phyloP scores from a whole-genome alignment of 257 asterid genomes.

The Coffea canephora region DNA sequence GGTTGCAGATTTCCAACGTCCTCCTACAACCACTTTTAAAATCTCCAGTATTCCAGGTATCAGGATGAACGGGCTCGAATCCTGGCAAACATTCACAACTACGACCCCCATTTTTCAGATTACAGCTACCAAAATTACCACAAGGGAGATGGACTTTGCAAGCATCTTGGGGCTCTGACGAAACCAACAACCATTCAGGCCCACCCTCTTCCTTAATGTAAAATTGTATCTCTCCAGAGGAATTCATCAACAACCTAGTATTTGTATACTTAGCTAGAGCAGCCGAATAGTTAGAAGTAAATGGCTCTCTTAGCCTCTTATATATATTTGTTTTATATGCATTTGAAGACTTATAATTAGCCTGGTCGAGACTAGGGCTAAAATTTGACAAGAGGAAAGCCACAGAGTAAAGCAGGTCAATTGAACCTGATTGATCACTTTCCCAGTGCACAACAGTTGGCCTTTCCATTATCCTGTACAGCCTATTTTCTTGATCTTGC shows the following conservation, averaged over 20 bases:
- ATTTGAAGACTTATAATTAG: too few relatives aligned
- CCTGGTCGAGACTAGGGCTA: neutral
- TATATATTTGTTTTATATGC: too few relatives aligned
- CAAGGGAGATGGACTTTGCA: conserved; percentile 26
- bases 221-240: conserved; percentile 34
- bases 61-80: conserved; percentile 2
- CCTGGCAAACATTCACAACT: conserved; percentile 37
- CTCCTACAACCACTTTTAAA: conserved; percentile 22
- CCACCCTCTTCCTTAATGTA: neutral
- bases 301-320: too few relatives aligned
- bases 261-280: neutral
- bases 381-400: conserved; percentile 15
- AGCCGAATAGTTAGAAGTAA: neutral
- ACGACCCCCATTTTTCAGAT: neutral
- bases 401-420: neutral
- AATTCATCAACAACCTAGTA: conserved; percentile 30
- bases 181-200: neutral
- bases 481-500: conserved; percentile 1
- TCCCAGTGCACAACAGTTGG: conserved; percentile 15
- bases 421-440: conserved; percentile 12
- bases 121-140: conserved; percentile 35
- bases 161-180: conserved; percentile 21
- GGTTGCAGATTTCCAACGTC: conserved; percentile 10
- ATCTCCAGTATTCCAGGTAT: conserved; percentile 4
- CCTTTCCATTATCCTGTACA: neutral